Conservation (phyloP, 2,329 filamentous ascomycete genomes). For the Ceratocystis ficicola region DNA sequence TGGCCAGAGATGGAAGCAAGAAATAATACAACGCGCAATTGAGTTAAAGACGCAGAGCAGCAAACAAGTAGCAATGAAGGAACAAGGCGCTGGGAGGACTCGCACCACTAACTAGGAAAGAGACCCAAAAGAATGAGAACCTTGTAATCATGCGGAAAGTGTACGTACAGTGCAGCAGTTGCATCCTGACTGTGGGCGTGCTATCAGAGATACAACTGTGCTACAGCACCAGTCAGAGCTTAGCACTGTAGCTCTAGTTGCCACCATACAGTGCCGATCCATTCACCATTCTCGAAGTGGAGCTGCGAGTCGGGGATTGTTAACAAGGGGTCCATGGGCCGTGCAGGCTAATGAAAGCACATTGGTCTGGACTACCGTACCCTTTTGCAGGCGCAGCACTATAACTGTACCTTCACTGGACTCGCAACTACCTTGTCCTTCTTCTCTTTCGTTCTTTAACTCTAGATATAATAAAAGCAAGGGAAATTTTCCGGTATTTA, state of each 20-base stretch:
- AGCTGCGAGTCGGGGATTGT: neutral
- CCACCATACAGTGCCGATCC: conserved; percentile 5
- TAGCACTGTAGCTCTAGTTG: neutral
- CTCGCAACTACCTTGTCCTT: too few relatives aligned
- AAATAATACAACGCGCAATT: too few relatives aligned
- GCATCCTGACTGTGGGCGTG: neutral
- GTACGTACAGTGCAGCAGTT: neutral
- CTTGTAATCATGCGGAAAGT: neutral
- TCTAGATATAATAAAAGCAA: too few relatives aligned
- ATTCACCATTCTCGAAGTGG: neutral
- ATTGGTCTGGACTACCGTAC: neutral
- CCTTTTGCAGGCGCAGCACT: neutral
- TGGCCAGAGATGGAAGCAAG: too few relatives aligned
- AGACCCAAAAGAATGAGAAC: neutral
- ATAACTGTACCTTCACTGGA: neutral
- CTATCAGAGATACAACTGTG: neutral
- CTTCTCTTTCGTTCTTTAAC: too few relatives aligned
- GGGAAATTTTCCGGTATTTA: too few relatives aligned
- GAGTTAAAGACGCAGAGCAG: neutral
- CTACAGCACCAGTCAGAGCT: neutral
- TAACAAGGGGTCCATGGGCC: neutral
- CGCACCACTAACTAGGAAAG: too few relatives aligned
- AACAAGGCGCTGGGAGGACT: too few relatives aligned
- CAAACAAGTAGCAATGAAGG: neutral
- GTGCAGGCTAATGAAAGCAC: neutral